Conservation (phyloP, 176 grass and related monocot genomes). For the Otatea glauca region DNA sequence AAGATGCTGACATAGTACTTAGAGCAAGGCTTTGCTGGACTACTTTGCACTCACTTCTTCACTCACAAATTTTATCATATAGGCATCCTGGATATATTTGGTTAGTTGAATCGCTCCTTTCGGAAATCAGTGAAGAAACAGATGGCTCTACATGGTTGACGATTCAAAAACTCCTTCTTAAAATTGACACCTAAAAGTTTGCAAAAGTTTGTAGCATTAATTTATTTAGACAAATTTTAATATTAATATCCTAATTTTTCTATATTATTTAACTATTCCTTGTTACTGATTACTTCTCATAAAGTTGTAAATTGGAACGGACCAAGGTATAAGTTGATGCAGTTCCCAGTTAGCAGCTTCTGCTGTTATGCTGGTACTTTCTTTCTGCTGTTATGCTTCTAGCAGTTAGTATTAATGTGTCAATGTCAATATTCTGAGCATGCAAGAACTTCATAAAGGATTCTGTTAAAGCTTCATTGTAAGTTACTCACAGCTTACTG, state of each 20-base stretch:
- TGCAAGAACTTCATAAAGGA: constrained; percentile 2
- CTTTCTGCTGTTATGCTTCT: constrained; percentile 31
- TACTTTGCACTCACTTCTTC: constrained; percentile 88
- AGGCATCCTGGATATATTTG: constrained; percentile 99
- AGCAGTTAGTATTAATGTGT: background rate
- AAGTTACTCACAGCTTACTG: background rate
- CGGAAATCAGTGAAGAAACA: constrained; percentile 83
- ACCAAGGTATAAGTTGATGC: background rate
- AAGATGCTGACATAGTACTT: constrained; percentile 58
- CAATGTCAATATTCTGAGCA: background rate
- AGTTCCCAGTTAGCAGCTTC: background rate
- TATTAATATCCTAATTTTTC: background rate
- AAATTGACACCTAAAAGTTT: background rate
- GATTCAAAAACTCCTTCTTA: constrained; percentile 64
- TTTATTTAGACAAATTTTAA: background rate
- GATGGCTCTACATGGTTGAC: constrained; percentile 76
- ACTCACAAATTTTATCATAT: constrained; percentile 78
- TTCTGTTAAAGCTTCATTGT: background rate
- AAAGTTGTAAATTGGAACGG: constrained; percentile 1
- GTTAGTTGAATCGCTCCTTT: constrained; percentile 91
- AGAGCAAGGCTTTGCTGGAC: constrained; percentile 84
- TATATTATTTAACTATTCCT: background rate
- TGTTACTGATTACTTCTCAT: background rate
- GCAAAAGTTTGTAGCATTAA: constrained; percentile 5
- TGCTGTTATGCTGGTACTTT: background rate